A percentile compares a stretch with the other conserved stretches of the same genome.
These are phyloP conservation scores for Colletotrichum lini DNA, from an alignment of 2,329 filamentous ascomycete species.

Conservation along the genomic window DNA sequence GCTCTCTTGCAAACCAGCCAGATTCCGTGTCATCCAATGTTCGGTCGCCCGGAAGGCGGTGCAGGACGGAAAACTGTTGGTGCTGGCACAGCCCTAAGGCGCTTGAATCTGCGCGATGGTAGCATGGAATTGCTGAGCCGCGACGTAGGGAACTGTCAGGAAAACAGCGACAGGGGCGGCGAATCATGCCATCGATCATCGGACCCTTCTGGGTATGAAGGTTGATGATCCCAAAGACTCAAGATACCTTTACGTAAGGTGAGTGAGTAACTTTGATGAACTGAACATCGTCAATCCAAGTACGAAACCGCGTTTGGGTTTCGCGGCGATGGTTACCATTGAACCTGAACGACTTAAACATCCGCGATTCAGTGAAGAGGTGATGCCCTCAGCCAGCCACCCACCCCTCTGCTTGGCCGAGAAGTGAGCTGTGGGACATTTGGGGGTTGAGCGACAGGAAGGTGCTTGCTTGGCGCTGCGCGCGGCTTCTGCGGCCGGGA, in stretches of 20 bases:
- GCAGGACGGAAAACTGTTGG: not conserved
- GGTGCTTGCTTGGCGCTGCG: conserved; percentile 17
- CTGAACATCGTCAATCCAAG: not conserved
- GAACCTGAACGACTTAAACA: no score
- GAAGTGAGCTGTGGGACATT: conserved; percentile 23
- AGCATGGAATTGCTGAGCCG: not conserved
- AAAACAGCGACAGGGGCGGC: not conserved
- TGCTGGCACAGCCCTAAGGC: conserved; percentile 13
- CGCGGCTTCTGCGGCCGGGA: not conserved
- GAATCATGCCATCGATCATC: not conserved
- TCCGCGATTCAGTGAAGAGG: not conserved
- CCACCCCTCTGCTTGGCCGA: conserved; percentile 7
- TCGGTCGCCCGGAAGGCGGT: conserved; percentile 15
- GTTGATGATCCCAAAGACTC: not conserved
- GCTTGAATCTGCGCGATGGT: not conserved
- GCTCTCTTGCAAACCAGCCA: not conserved
- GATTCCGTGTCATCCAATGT: conserved; percentile 9
- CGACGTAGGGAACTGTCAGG: not conserved
- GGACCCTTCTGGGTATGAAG: not conserved
- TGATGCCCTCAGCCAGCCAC: conserved; percentile 5
- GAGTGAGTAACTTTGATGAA: not conserved
- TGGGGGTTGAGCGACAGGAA: conserved; percentile 16
- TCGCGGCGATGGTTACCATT: not conserved
- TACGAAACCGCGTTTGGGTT: not conserved
- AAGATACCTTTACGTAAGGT: no score